These are phyloP conservation scores for Colletotrichum destructivum DNA, from an alignment of 2,329 filamentous ascomycete genomes.

Conservation along the genomic window DNA sequence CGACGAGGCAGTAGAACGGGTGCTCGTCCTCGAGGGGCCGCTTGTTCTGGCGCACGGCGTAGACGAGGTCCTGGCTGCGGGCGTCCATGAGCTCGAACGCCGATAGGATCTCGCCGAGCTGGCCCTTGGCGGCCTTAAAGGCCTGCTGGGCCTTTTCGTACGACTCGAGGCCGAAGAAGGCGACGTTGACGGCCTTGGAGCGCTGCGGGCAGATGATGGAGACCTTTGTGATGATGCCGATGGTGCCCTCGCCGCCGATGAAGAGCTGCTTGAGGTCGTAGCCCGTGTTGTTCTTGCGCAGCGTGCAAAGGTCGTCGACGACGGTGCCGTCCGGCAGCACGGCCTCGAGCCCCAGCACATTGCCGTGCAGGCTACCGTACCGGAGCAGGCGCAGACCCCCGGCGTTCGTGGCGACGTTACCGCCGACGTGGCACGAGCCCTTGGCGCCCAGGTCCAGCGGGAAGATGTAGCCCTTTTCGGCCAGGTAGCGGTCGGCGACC, in stretches of 20 bases:
- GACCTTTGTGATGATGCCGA: conserved; percentile 92
- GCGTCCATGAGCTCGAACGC: conserved; percentile 98
- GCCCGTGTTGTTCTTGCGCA: conserved; percentile 98
- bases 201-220: conserved; percentile 92
- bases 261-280: conserved; percentile 98
- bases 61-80: conserved; percentile 83
- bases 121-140: conserved; percentile 89
- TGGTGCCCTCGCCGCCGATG: conserved; percentile 94
- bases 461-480: conserved; percentile 89
- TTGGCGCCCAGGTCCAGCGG: conserved; percentile 98
- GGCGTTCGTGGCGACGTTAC: conserved; percentile 96
- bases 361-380: conserved; percentile 96
- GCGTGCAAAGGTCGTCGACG: conserved; percentile 86
- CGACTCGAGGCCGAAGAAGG: conserved; percentile 91
- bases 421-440: conserved; percentile 95
- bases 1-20: conserved; percentile 96
- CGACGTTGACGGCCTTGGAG: conserved; percentile 91
- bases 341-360: conserved; percentile 90
- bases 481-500: conserved; percentile 87
- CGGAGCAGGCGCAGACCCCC: conserved; percentile 90
- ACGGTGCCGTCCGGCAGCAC: conserved; percentile 95
- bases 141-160: conserved; percentile 91
- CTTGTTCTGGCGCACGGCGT: conserved; percentile 81
- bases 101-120: conserved; percentile 94
- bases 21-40: conserved; percentile 86